Evolutionary conservation across 345 rosid genomes (phyloP), one percentile per base, ranked within the genome.

Genomic region (Populus deltoides): DNA sequence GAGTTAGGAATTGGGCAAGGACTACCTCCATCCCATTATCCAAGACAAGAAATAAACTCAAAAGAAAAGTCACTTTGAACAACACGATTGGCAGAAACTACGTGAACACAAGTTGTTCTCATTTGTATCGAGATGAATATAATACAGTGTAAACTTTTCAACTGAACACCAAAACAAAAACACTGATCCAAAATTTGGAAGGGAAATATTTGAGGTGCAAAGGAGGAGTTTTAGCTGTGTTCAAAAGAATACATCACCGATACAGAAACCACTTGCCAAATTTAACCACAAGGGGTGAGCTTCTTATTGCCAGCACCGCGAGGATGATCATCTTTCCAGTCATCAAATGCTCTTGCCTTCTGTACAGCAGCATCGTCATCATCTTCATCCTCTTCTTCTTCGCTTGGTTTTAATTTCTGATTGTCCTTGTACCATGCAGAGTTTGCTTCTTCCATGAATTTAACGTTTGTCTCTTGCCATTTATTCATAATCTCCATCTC

Each of bases 251-350:
- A 68, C 72, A 25, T 39, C 22, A 55, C 24, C 38, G 17, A 36
- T n/a, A 3, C 24, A 11, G 66, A 73, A 83, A 80, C 57, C 65
- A 61, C 53, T 73, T 63, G 75, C 72, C 68, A 49, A 47, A 25
- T 75, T 89, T 79, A 94, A 69, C 99, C 98, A 70, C 98, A 97
- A 25, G 97, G 98, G 0, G 99, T 94, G 33, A 97, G 98, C 87
- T 97, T 97, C 86, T 86, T 90, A 81, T 94, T 94, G 78, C 98
- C 99, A 2, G 97, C 99, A 65, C 99, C 99, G 13, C 97, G 95
- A 72, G 99, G 98, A 80, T 94, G 87, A 12, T 97, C 99, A 8
- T 97, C 99, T 81, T 97, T 97, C 99, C 99, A 94, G 78, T 92
- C 98, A 69, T 97, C 97, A 67, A 86, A 94, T 33, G 96, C 98